Evolutionary conservation across 2,329 filamentous ascomycete species (phyloP), one percentile per base, ranked within the genome.

Genomic region (Botryosphaeria dothidea): DNA sequence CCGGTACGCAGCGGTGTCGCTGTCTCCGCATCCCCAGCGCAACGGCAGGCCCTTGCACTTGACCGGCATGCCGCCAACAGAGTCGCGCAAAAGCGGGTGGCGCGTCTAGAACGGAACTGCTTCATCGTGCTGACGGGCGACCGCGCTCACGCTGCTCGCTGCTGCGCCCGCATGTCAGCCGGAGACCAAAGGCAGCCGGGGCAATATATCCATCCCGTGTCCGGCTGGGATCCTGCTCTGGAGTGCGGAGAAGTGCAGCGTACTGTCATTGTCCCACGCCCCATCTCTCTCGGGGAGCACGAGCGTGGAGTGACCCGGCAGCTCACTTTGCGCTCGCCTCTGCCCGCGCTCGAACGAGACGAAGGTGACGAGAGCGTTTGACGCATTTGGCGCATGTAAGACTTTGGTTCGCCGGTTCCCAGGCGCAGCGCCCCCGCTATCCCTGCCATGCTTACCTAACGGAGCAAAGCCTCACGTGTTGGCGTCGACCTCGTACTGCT

Each of bases 91-190:
- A 11, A 17, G 43, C 57, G 57, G 57, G 57, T 61, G 57, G 29
- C 43, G 57, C 36, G 57, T 46, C 57, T 61, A 61, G 57, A 61
- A 41, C 57, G 27, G 57, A 34, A 27, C 38, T 27, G 56, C 56
- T 45, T 21, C 41, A 31, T 43, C 25, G 56, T 60, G 56, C 56
- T 60, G 56, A 60, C 56, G 41, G 56, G 38, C 56, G 38, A 17
- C 25, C 27, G 36, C 25, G 56, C 38, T 31, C 38, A 29, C 29
- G 27, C 23, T 29, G 49, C 27, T 23, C 15, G 15, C 49, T 57
- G 19, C 52, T 62, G 58, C 58, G 43, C 58, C 58, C 58, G 43
- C 58, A 38, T 29, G 43, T 62, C 58, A 62, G 58, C 58, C 58
- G 58, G 45, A 49, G 58, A 62, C 43, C 49, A 19, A 49, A 34